phyloP scores from a whole-genome alignment of 108 stramenopile genomes.

The Pseudonitzschia multiseries region DNA sequence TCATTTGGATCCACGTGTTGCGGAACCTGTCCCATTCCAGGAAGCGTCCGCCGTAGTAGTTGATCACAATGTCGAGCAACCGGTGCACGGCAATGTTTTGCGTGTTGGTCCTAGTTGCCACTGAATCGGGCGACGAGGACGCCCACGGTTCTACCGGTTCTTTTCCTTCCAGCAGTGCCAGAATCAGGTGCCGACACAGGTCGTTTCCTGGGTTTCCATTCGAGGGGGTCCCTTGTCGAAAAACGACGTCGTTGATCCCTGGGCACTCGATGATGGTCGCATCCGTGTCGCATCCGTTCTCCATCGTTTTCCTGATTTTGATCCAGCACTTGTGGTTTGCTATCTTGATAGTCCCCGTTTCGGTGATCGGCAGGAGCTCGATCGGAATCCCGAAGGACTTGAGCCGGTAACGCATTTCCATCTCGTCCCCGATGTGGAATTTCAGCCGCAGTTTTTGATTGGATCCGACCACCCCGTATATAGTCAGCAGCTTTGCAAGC shows the following conservation, averaged over 20 bases:
- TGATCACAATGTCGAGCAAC: background rate
- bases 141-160: background rate
- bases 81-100: background rate
- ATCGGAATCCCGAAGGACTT: conserved; percentile 31
- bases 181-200: conserved; percentile 3
- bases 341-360: conserved; percentile 26
- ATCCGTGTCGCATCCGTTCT: background rate
- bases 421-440: conserved; percentile 12
- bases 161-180: background rate
- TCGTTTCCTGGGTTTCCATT: conserved; percentile 2
- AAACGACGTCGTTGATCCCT: conserved; percentile 15
- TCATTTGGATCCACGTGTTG: conserved; percentile 3
- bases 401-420: conserved; percentile 25
- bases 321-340: conserved; percentile 29
- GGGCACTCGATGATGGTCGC: conserved; percentile 8
- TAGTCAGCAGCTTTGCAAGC: background rate
- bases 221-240: background rate
- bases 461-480: background rate
- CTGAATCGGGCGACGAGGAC: background rate
- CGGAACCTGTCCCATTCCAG: conserved; percentile 8
- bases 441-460: background rate
- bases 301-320: conserved; percentile 8
- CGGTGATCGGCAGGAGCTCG: conserved; percentile 19
- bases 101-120: background rate
- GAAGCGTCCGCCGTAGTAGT: background rate